Conservation (phyloP, 768 basidiomycete species). For the Macrolepiota albuminosa region DNA sequence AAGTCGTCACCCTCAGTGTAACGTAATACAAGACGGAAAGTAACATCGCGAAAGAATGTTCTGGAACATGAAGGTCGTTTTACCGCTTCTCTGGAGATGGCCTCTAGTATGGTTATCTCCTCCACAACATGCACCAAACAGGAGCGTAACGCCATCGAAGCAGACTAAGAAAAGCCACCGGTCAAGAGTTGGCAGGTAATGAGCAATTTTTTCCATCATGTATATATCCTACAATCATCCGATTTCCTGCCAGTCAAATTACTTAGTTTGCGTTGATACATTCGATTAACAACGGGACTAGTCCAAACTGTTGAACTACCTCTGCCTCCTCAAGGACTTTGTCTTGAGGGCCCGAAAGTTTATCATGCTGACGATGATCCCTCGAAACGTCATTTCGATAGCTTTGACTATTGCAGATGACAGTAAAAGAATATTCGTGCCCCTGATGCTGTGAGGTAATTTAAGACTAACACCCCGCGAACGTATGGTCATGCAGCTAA, state of each 20-base stretch:
- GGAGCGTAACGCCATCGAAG: neutral
- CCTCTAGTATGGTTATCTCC: neutral
- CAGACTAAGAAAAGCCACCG: neutral
- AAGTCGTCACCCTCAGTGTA: neutral
- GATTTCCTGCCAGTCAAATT: neutral
- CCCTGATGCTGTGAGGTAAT: neutral
- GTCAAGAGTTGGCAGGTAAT: neutral
- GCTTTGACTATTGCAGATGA: neutral
- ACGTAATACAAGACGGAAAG: neutral
- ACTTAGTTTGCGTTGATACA: neutral
- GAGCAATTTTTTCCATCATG: neutral
- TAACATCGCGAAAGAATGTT: neutral
- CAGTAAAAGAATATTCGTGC: neutral
- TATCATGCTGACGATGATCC: too few relatives aligned
- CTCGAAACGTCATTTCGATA: too few relatives aligned
- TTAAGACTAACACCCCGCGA: neutral
- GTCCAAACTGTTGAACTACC: neutral
- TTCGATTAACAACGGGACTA: too few relatives aligned
- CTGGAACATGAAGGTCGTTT: neutral
- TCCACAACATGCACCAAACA: neutral
- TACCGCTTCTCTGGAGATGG: neutral
- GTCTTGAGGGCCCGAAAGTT: too few relatives aligned
- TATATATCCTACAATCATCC: neutral
- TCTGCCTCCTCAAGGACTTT: too few relatives aligned
- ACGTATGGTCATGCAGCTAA: neutral